A percentile compares a stretch with the other conserved stretches of the same genome.
phyloP scores from a whole-genome alignment of 2,329 filamentous ascomycete species.

The Elsinoe ampelina region DNA sequence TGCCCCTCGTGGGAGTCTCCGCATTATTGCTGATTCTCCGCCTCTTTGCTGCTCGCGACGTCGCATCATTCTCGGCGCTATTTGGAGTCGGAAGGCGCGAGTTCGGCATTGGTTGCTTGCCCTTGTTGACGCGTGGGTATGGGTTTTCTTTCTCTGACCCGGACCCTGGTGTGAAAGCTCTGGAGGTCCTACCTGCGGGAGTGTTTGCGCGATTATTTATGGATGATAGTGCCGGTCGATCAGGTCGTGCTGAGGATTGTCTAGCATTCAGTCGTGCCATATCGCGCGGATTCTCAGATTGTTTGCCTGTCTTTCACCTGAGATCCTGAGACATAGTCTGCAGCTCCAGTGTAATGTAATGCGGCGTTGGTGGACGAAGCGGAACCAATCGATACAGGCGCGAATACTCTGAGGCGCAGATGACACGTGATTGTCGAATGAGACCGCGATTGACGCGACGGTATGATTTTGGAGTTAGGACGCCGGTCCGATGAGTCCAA shows the following conservation, averaged over 20 bases:
- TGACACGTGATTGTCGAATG: neutral
- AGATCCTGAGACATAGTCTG: neutral
- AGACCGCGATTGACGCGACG: neutral
- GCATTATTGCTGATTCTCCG: constrained; percentile 17
- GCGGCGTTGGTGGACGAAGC: neutral
- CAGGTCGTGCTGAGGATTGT: constrained; percentile 14
- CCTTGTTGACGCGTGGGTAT: constrained; percentile 30
- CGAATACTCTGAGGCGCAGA: neutral
- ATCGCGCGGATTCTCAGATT: constrained; percentile 12
- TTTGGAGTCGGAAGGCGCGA: constrained; percentile 30
- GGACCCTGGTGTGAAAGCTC: constrained; percentile 21
- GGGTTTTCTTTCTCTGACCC: constrained; percentile 39
- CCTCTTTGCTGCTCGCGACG: constrained; percentile 21
- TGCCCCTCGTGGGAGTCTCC: constrained; percentile 16
- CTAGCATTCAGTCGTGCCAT: constrained; percentile 22
- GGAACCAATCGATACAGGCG: neutral
- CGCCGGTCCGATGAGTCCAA: no score
- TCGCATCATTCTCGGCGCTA: constrained; percentile 25
- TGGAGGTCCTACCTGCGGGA: constrained; percentile 15
- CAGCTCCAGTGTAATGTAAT: neutral
- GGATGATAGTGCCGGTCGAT: constrained; percentile 4
- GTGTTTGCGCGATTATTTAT: constrained; percentile 14
- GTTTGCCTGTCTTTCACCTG: neutral
- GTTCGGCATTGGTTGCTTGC: constrained; percentile 35
- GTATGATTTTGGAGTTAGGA: neutral